Conservation (phyloP, 257 asterid genomes). For the Solanum arcanum region DNA sequence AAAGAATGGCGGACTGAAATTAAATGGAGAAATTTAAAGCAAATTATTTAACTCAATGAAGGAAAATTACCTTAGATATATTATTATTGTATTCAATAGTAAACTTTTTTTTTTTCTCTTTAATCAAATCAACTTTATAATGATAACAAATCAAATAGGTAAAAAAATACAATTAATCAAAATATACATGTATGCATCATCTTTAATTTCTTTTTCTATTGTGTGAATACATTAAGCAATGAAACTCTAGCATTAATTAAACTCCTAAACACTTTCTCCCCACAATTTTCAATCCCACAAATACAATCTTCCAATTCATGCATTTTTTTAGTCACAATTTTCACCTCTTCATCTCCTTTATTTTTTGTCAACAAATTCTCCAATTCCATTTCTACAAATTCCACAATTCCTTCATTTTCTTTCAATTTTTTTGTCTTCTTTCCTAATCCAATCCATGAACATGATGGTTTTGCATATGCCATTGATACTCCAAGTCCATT, state of each 20-base stretch:
- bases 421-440: slow-evolving; percentile 25
- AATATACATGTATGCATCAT: background rate
- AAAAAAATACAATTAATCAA: background rate
- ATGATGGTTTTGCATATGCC: slow-evolving; percentile 31
- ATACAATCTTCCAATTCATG: slow-evolving; percentile 49
- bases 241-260: slow-evolving; percentile 75
- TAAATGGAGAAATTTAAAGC: too few species aligned
- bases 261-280: slow-evolving; percentile 61
- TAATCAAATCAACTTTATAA: background rate
- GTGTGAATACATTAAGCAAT: slow-evolving; percentile 66
- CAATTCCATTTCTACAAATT: slow-evolving; percentile 24
- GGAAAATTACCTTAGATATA: background rate
- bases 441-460: slow-evolving; percentile 25
- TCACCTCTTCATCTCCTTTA: slow-evolving; percentile 37
- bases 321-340: slow-evolving; percentile 40
- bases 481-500: slow-evolving; percentile 37
- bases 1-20: too few species aligned
- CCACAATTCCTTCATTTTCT: slow-evolving; percentile 37
- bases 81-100: background rate
- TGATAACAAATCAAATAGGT: background rate
- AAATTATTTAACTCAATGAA: too few species aligned
- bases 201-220: background rate
- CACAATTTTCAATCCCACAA: slow-evolving; percentile 46
- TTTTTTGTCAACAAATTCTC: slow-evolving; percentile 42
- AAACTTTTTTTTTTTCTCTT: background rate